Conservation (phyloP, 1,284 basidiomycete genomes). For the Ustilago vetiveriae region DNA sequence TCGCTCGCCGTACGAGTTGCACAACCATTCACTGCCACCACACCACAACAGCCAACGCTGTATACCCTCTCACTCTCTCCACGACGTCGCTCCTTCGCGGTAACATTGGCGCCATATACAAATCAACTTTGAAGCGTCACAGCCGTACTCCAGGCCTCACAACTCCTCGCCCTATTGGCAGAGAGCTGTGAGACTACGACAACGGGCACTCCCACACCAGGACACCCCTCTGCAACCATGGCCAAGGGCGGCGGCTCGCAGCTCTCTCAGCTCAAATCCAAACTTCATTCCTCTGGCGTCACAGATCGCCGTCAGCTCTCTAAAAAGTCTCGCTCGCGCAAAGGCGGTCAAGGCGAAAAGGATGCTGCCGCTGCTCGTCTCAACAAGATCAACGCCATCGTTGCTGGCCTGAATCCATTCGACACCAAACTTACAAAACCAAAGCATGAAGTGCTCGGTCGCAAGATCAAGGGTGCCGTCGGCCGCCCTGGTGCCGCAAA, state of each 20-base stretch:
- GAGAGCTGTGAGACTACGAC: no score
- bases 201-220: not conserved
- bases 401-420: constrained; percentile 88
- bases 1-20: not conserved
- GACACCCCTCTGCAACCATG: constrained; percentile 23
- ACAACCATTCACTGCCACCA: no score
- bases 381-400: constrained; percentile 83
- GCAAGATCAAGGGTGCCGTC: constrained; percentile 82
- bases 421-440: constrained; percentile 72
- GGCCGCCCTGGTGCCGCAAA: constrained; percentile 87
- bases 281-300: constrained; percentile 58
- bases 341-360: constrained; percentile 71
- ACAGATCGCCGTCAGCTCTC: constrained; percentile 57
- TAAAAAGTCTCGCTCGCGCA: constrained; percentile 53
- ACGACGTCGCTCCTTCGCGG: no score
- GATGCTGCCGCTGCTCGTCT: constrained; percentile 54
- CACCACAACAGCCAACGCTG: no score
- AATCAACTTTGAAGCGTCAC: no score
- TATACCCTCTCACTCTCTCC: no score
- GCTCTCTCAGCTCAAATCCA: constrained; percentile 64
- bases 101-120: no score
- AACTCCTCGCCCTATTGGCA: no score
- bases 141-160: no score
- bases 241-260: constrained; percentile 63
- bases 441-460: constrained; percentile 90